phyloP scores from a whole-genome alignment of 2,329 filamentous ascomycete genomes.

The Plenodomus lindquistii region DNA sequence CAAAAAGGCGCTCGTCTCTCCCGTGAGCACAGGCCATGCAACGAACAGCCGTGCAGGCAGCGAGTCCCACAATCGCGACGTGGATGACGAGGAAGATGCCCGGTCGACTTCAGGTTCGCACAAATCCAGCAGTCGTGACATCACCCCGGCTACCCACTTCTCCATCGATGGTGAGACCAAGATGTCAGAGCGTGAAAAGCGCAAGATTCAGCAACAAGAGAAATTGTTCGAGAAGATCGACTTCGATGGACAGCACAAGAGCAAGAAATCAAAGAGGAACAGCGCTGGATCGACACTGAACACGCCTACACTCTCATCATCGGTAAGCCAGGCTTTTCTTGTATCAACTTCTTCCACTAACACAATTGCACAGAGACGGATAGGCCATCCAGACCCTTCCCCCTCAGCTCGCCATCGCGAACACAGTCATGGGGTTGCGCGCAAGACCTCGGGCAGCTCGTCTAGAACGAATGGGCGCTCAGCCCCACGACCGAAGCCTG shows the following conservation, averaged over 20 bases:
- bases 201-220: constrained; percentile 66
- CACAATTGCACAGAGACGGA: constrained; percentile 36
- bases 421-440: constrained; percentile 40
- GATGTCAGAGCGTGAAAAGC: constrained; percentile 64
- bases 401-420: constrained; percentile 41
- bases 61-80: constrained; percentile 55
- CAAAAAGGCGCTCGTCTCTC: constrained; percentile 57
- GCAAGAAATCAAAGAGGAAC: constrained; percentile 60
- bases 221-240: constrained; percentile 65
- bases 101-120: constrained; percentile 62
- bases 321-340: constrained; percentile 37
- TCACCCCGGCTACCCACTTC: constrained; percentile 61
- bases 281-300: constrained; percentile 60
- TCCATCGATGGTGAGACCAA: constrained; percentile 53
- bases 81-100: constrained; percentile 62
- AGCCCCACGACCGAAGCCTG: constrained; percentile 33
- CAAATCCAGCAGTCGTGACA: constrained; percentile 63
- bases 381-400: constrained; percentile 42
- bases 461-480: constrained; percentile 44
- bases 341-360: constrained; percentile 25
- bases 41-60: constrained; percentile 64
- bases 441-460: constrained; percentile 43
- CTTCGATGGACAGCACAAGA: constrained; percentile 57
- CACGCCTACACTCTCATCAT: constrained; percentile 52
- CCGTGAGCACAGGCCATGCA: constrained; percentile 56